Evolutionary conservation across 305 asterid genomes (phyloP).

Genomic region (Fraxinus nigra): DNA sequence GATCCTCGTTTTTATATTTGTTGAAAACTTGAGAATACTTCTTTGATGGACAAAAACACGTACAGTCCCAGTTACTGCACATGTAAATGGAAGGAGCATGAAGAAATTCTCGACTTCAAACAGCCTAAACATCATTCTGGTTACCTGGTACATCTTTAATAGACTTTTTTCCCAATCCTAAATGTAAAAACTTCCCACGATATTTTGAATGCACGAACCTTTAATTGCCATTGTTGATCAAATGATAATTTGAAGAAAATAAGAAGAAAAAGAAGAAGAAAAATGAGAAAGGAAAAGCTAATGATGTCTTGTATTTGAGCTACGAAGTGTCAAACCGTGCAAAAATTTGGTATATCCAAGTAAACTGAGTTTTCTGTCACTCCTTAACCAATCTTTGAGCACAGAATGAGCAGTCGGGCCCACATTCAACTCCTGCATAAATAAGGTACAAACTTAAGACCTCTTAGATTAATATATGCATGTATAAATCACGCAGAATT

Average conservation of each 20-base stretch:
- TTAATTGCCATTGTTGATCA: constrained; percentile 14
- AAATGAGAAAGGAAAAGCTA: constrained; percentile 20
- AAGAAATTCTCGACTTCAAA: not conserved
- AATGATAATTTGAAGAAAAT: constrained; percentile 21
- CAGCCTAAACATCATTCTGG: constrained; percentile 4
- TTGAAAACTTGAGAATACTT: not conserved
- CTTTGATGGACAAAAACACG: not conserved
- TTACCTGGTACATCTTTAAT: constrained; percentile 18
- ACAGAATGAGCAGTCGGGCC: constrained; percentile 71
- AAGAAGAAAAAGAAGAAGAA: not conserved
- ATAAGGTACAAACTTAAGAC: not conserved
- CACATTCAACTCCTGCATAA: constrained; percentile 72
- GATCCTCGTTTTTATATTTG: not conserved
- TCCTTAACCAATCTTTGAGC: constrained; percentile 75
- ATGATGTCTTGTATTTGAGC: constrained; percentile 60
- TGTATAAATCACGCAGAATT: not conserved
- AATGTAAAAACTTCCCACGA: not conserved
- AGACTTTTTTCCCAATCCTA: constrained; percentile 11
- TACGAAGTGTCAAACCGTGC: constrained; percentile 84
- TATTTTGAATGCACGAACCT: constrained; percentile 5
- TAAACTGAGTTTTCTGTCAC: constrained; percentile 68
- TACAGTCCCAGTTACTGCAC: not conserved
- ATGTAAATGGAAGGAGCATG: not conserved
- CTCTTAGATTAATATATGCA: not conserved
- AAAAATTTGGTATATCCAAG: constrained; percentile 85